Base-by-base conservation (phyloP, 371 early-diverging fungal species). In the Mucor sp. region DNA sequence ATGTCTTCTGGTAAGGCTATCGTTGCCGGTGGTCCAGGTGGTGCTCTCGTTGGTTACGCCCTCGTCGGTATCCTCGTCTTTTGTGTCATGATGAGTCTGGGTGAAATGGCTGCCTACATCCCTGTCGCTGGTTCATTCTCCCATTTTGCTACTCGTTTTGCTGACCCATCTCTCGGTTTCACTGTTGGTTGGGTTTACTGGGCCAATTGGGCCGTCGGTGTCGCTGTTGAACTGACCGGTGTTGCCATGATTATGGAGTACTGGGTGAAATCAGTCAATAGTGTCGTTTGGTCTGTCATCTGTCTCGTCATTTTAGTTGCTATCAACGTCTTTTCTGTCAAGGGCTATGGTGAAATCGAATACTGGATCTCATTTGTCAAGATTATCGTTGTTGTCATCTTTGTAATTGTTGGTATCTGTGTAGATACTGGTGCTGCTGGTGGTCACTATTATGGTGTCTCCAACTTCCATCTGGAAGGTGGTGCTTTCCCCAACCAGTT, bases 71-170 rank as follows among this genome's bases (percentile, higher is more conserved):
- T 89, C n/a, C 84, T 94, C 83, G 93, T 96, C 6, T 95, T 87
- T 63, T 91, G 88, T 65, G 87, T 94, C 57, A 89, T 92, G 84
- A 90, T 91, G 68, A 89, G 91, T 39, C 83, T 96, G 56, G 95
- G 94, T 66, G 95, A 95, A 69, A 93, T 96, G 93, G 87, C 93
- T 7, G 91, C 95, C 0, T 81, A 86, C 60, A 88, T 94, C 53
- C 96, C 96, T 9, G 90, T 93, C 6, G 81, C 93, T 7, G 96
- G 95, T 25, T 87, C 91, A 7, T 94, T 96, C 83, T 88, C 90
- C 71, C 89, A 90, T 48, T 93, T 91, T 79, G 95, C 92, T 23
- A 82, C 85, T 9, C 91, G 95, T 21, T 96, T 94, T 57, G 88
- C 91, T 30, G 95, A 95, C 66, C 91, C 92, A 9, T 87, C 94